phyloP scores from a whole-genome alignment of 495 filamentous ascomycete species.

The Lasiosphaeria hispida region DNA sequence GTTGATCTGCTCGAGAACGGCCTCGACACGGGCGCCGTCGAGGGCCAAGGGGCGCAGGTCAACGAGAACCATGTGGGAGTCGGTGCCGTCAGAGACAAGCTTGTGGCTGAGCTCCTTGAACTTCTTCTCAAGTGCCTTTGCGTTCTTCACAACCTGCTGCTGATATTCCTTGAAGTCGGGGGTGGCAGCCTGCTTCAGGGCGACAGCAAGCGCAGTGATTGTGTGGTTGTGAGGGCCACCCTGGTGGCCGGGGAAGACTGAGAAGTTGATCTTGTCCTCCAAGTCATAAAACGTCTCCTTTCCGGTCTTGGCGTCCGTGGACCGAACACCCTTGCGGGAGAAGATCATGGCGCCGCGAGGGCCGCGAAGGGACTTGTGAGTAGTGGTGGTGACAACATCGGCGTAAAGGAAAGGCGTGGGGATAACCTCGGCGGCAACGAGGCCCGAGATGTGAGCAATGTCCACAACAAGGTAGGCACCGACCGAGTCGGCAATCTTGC shows the following conservation, averaged over 20 bases:
- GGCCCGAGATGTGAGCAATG: slow-evolving; percentile 98
- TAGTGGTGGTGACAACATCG: slow-evolving; percentile 98
- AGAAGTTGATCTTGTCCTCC: slow-evolving; percentile 96
- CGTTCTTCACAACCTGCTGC: slow-evolving; percentile 85
- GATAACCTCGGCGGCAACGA: slow-evolving; percentile 90
- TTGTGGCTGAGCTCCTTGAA: slow-evolving; percentile 83
- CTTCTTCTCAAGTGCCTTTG: slow-evolving; percentile 79
- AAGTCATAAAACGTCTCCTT: slow-evolving; percentile 92
- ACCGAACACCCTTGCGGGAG: slow-evolving; percentile 94
- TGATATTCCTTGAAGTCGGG: slow-evolving; percentile 98
- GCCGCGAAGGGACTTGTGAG: slow-evolving; percentile 98
- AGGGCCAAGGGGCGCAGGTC: slow-evolving; percentile 77
- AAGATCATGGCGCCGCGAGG: slow-evolving; percentile 99
- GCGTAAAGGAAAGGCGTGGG: slow-evolving; percentile 91
- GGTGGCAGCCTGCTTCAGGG: slow-evolving; percentile 88
- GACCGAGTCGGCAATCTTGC: slow-evolving; percentile 90
- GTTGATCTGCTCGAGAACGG: slow-evolving; percentile 95
- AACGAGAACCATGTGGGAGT: slow-evolving; percentile 97
- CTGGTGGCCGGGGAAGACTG: slow-evolving; percentile 99
- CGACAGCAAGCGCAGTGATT: slow-evolving; percentile 96
- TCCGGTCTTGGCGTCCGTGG: slow-evolving; percentile 80
- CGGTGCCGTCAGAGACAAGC: slow-evolving; percentile 93
- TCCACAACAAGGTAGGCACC: slow-evolving; percentile 94
- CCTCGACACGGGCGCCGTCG: slow-evolving; percentile 95
- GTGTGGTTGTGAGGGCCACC: slow-evolving; percentile 99